Evolutionary conservation across 2,329 filamentous ascomycete genomes (phyloP).

Genomic region (Fusarium guadeloupense): DNA sequence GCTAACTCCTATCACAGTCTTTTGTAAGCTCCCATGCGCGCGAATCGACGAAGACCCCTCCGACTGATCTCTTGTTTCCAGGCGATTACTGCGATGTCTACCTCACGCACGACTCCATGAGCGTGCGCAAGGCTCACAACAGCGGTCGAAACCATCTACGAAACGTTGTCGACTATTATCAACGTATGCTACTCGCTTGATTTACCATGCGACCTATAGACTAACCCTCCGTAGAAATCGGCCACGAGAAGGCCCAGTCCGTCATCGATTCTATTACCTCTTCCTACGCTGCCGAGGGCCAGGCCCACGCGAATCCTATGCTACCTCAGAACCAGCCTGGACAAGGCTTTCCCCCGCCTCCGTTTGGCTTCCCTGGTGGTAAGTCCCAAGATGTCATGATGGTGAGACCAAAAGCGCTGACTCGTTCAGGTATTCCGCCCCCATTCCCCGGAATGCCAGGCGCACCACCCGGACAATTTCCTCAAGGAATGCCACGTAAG

Average conservation of each 20-base stretch:
- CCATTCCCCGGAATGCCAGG: conserved; percentile 65
- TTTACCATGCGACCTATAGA: neutral
- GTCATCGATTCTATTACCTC: conserved; percentile 98
- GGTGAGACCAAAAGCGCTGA: conserved; percentile 11
- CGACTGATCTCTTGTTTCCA: conserved; percentile 47
- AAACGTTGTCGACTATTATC: conserved; percentile 98
- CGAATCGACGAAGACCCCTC: conserved; percentile 18
- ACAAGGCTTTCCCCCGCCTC: conserved; percentile 59
- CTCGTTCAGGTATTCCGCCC: conserved; percentile 60
- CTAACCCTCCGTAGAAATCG: conserved; percentile 75
- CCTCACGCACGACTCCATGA: conserved; percentile 99
- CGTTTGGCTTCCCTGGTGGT: conserved; percentile 71
- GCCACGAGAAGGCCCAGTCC: conserved; percentile 96
- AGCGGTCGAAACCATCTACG: conserved; percentile 94
- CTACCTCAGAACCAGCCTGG: conserved; percentile 74
- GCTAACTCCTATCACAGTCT: conserved; percentile 45
- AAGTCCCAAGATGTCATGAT: conserved; percentile 44
- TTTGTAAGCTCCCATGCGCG: conserved; percentile 35
- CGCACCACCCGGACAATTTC: conserved; percentile 52
- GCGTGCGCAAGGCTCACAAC: conserved; percentile 98
- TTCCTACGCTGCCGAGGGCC: conserved; percentile 93
- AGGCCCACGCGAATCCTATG: conserved; percentile 86
- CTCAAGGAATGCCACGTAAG: conserved; percentile 63
- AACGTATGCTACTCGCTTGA: conserved; percentile 66
- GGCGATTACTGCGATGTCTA: conserved; percentile 99